Percentiles rank a stretch among this genome's conserved stretches.
phyloP scores from a whole-genome alignment of 441 rosid species.

The Arabidopsis hybrid region DNA sequence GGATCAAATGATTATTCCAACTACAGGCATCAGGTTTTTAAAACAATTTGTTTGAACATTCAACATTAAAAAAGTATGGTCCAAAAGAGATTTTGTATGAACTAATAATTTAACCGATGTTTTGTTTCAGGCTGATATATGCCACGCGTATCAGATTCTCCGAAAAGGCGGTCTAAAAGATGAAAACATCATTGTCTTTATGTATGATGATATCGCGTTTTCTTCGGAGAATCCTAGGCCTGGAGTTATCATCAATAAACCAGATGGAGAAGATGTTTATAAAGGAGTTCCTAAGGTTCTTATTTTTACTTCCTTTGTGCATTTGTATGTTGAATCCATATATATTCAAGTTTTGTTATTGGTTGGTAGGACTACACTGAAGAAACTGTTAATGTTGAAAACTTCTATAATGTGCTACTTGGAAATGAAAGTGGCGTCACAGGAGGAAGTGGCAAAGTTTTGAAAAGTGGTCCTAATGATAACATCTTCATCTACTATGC shows the following conservation, averaged over 20 bases:
- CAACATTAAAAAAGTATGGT: neutral
- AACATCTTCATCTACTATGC: constrained; percentile 63
- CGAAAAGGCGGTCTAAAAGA: constrained; percentile 68
- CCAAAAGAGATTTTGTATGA: neutral
- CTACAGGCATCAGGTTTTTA: constrained; percentile 70
- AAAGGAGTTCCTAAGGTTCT: constrained; percentile 70
- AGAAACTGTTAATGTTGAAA: constrained; percentile 48
- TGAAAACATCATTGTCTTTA: constrained; percentile 72
- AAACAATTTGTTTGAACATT: neutral
- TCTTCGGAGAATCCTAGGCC: constrained; percentile 58
- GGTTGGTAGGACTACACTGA: constrained; percentile 64
- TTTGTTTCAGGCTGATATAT: constrained; percentile 63
- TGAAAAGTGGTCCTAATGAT: constrained; percentile 67
- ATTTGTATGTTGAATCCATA: neutral
- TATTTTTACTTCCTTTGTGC: neutral
- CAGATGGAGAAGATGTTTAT: constrained; percentile 68
- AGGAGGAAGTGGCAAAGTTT: constrained; percentile 75
- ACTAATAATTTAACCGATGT: constrained; percentile 4
- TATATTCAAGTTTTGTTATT: neutral
- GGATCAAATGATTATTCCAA: constrained; percentile 57
- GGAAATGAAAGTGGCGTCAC: constrained; percentile 67
- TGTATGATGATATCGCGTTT: constrained; percentile 77
- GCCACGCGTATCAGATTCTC: constrained; percentile 75
- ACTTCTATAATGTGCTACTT: constrained; percentile 60
- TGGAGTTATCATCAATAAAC: constrained; percentile 67